Evolutionary conservation across 2,329 filamentous ascomycete species (phyloP), one percentile per base, ranked within the genome.

Genomic region (Aureobasidium namibiae): DNA sequence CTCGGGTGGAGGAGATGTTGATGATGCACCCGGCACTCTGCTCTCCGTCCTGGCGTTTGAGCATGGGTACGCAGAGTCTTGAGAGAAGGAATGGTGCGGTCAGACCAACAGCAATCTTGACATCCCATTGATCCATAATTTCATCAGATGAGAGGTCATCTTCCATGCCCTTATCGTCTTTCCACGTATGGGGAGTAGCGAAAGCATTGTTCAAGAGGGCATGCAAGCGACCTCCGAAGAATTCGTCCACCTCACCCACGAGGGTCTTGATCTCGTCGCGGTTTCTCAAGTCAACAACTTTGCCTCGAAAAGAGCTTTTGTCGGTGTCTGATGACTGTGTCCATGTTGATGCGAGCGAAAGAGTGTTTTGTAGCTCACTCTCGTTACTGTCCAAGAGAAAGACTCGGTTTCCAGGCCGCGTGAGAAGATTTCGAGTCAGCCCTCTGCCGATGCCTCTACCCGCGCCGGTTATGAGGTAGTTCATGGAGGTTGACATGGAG

Each of bases 1-100:
- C 78, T 26, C 78, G 72, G 7, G 78, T 81, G 1, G 76, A 79
- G 0, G 77, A 78, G 34, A 82, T 74, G 64, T 80, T 75, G 58
- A 81, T 72, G 34, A 78, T 68, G 24, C 63, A 65, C 14, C 61
- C 61, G 14, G 52, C 39, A n/a, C 46, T 41, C 11, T 23, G 33
- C 6, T 39, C 33, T 10, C 24, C 29, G 29, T 38, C 31, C n/a
- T 60, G 36, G 29, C 42, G 16, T 49, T 46, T 46, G 56, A 72
- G 62, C 57, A 71, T 54, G 7, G 66, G 64, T 21, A 70, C 58
- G 41, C 61, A 63, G 5, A 63, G 56, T 14, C 61, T 44, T 16
- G 59, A 60, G 24, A 61, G 41, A n/a, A 61, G 56, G 31, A 63
- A 63, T 14, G 70, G 69, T 16, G 69, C 75, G 3, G 73, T 75